Evolutionary conservation across 1,284 basidiomycete species (phyloP), one percentile per base, ranked within the genome.

Genomic region (Pyrrhoderma lamaoense): DNA sequence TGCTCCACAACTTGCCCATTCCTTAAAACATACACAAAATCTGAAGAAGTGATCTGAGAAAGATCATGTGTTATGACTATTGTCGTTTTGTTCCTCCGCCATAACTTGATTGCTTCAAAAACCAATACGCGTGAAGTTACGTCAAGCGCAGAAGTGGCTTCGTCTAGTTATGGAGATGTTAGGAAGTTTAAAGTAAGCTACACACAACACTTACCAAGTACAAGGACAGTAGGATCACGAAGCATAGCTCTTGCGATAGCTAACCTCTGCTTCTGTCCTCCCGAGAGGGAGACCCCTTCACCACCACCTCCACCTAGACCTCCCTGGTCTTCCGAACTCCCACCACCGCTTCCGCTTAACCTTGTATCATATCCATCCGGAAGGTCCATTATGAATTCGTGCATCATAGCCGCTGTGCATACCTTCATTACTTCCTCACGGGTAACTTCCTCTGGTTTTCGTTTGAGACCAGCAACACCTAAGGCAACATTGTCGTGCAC

Each of bases 41-140:
- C 94, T 14, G 74, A 67, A 0, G 72, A 50, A 3, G 71, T 70
- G 59, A 99, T 89, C 61, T 93, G 89, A 0, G 85, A 85, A 9
- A 98, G 79, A 61, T 98, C 94, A 66, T 98, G 95, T 0, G 94
- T 97, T 68, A 98, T 96, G 55, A 98, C 85, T 62, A 99, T 85
- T 0, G 95, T 99, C 0, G 94, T 96, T 62, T 80, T 84, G 66
- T 89, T 86, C 21, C 66, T 67, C 18, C 93, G 76, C 89, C 92
- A 94, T 16, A 68, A 67, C 62, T 89, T 89, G 68, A 98, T 78
- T 0, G 92, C 91, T 57, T 91, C 86, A 58, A 92, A 92, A 8
- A 98, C 92, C 38, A 93, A 77, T 35, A 92, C 74, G 19, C 93
- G 85, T 2, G 92, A 89, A 0, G 87, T 88, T 18, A 85, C 80